Base-by-base conservation (phyloP, 345 rosid genomes). In the Arabis alpina region DNA sequence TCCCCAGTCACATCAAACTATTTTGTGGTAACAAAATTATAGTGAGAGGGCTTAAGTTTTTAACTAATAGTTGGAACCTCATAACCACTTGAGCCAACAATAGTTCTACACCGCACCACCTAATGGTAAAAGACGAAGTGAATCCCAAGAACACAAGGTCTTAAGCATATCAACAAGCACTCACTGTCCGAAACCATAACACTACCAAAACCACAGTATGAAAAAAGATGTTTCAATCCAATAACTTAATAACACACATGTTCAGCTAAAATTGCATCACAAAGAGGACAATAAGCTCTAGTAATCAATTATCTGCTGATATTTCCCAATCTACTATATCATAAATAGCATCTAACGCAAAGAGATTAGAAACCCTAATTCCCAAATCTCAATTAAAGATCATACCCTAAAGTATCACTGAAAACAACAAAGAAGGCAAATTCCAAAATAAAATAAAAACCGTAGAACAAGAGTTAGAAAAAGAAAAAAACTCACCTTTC, bases 401-500 rank as follows among this genome's bases (percentile, higher is more conserved):
- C 25, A 47, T 30, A 28, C 43, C 44, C 8, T 15, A 16, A 28
- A 61, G 24, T 37, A 40, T 27, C 65, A 61, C 8, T 25, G 8
- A n/a, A 27, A 27, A 27, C 6, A 25, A 12, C 8, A 49, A 48
- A 32, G 57, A 34, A 0, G 34, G 12, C 10, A 54, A 42, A 28
- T 34, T 36, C 57, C 10, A 28, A 61, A 50, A 60, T 13, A 0
- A 11, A 51, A 50, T n/a, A n/a, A 63, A 41, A 50, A 72, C 70
- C 65, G 32, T 45, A 60, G 24, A 19, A 36, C 3, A 23, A 59
- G 6, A 41, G 43, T 7, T 9, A 37, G 28, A 67, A 42, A 14
- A 34, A 76, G 52, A n/a, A 19, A 19, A 19, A 19, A 30, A 8
- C 50, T 41, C 49, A 94, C 99, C 96, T 94, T 94, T 62, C 97